phyloP scores from a whole-genome alignment of 306 rosid species.

The Senna tora region DNA sequence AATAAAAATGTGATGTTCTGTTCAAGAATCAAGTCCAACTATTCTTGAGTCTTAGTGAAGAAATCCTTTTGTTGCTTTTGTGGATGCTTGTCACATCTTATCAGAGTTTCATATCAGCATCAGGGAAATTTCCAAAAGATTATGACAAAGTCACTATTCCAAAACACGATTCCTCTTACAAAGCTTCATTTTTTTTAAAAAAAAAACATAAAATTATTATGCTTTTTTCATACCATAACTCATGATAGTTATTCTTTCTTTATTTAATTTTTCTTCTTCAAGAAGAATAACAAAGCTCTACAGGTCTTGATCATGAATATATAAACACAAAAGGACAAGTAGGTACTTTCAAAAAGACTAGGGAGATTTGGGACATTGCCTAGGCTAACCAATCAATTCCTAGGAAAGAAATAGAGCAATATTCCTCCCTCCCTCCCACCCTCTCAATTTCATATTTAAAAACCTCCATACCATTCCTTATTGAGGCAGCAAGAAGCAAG shows the following conservation, averaged over 20 bases:
- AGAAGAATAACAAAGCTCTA: conserved; percentile 3
- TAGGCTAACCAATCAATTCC: conserved; percentile 35
- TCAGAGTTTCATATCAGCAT: conserved; percentile 43
- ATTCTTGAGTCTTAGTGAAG: conserved; percentile 49
- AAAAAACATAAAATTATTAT: too few relatives aligned
- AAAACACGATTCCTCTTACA: conserved; percentile 48
- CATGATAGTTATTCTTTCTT: conserved; percentile 4
- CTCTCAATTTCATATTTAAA: conserved; percentile 57
- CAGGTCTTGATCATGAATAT: conserved; percentile 32
- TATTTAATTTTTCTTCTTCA: conserved; percentile 32
- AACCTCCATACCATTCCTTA: conserved; percentile 45
- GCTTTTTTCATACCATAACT: conserved; percentile 35
- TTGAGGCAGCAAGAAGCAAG: conserved; percentile 46
- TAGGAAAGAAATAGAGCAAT: conserved; percentile 34
- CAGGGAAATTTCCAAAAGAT: conserved; percentile 50
- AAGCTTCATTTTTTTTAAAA: conserved; percentile 29
- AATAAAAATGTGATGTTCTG: conserved; percentile 29
- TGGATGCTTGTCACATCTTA: conserved; percentile 72
- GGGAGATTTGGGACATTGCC: conserved; percentile 44
- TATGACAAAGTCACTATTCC: conserved; percentile 51
- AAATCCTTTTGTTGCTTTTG: conserved; percentile 57
- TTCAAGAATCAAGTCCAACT: conserved; percentile 62
- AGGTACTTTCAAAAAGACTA: conserved; percentile 47
- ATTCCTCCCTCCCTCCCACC: conserved; percentile 40
- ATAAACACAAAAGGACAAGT: conserved; percentile 31